Evolutionary conservation across 192 early-diverging fungal species (phyloP), one percentile per base, ranked within the genome.

Genomic region (Coemansia sp.): DNA sequence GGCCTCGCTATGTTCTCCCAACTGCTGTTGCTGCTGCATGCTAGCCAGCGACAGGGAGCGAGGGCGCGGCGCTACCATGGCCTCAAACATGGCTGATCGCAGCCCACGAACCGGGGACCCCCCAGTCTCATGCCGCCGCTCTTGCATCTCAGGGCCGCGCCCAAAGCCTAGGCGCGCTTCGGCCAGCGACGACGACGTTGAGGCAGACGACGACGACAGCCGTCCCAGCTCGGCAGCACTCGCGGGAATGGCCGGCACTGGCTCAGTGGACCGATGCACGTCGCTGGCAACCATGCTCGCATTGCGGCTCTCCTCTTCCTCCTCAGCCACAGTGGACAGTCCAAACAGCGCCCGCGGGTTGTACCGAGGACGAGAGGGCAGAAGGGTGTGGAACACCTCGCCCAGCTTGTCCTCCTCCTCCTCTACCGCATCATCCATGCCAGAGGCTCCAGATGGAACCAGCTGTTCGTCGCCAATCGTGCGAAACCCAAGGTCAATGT

Each of bases 301-400:
- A 18, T 62, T 65, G 5, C 62, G 48, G 60, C 70, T 72, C 29
- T 60, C 58, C 22, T 79, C 76, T 1, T 79, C 76, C 19, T 72
- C 76, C 35, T 79, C 76, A 5, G 50, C 55, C 6, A 79, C 76
- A 2, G 63, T 65, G 1, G 76, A 79, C 55, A 79, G 39, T 1
- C 70, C 63, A 65, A 72, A 79, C 46, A 72, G 40, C 10, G 62
- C 59, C 32, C 60, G 65, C 1, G 74, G 44, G 39, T 64, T 67
- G 42, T 63, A 60, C 42, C 68, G 64, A 8, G 61, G 70, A 15
- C 75, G 65, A 27, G 37, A 29, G 0, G 76, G 76, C 62, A 79
- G 61, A 35, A 79, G 42, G 1, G 70, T 72, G 32, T 60, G 39
- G 34, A 72, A 72, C 22, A 26, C 64, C 26, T 55, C 54, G n/a